Percentiles rank a stretch among this genome's conserved stretches.
Conservation (phyloP, 768 basidiomycete species). For the Mycena rosella region DNA sequence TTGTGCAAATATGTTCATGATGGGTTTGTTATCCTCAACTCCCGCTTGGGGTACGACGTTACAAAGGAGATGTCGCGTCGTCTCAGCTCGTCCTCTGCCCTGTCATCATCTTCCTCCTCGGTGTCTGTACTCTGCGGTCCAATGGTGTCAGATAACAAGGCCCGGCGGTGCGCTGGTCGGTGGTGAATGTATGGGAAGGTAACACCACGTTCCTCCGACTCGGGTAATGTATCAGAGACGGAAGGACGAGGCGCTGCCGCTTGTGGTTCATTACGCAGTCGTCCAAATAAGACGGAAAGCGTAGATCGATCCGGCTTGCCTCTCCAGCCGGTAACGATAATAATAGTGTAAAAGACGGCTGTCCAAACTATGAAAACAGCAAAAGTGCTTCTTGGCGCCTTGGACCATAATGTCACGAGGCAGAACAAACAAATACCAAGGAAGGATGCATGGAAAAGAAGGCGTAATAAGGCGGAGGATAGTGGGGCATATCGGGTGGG, state of each 20-base stretch:
- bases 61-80: slow-evolving; percentile 89
- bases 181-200: slow-evolving; percentile 74
- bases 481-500: slow-evolving; percentile 41
- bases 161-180: slow-evolving; percentile 70
- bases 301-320: slow-evolving; percentile 70
- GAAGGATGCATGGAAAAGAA: slow-evolving; percentile 68
- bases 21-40: slow-evolving; percentile 81
- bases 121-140: slow-evolving; percentile 65
- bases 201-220: slow-evolving; percentile 42
- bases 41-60: slow-evolving; percentile 78
- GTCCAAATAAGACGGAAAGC: slow-evolving; percentile 61
- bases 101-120: slow-evolving; percentile 75
- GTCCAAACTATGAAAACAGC: slow-evolving; percentile 75
- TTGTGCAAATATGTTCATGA: slow-evolving; percentile 47
- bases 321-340: slow-evolving; percentile 69
- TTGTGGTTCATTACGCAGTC: slow-evolving; percentile 53
- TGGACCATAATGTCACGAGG: slow-evolving; percentile 70
- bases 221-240: slow-evolving; percentile 58
- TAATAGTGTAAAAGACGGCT: slow-evolving; percentile 65
- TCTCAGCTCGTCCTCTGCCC: slow-evolving; percentile 87
- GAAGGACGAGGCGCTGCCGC: slow-evolving; percentile 44
- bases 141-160: slow-evolving; percentile 49
- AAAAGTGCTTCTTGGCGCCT: slow-evolving; percentile 68
- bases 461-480: slow-evolving; percentile 56
- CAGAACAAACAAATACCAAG: slow-evolving; percentile 70